Evolutionary conservation across 2,329 filamentous ascomycete species (phyloP).

Genomic region (Pseudogymnoascus sp.): DNA sequence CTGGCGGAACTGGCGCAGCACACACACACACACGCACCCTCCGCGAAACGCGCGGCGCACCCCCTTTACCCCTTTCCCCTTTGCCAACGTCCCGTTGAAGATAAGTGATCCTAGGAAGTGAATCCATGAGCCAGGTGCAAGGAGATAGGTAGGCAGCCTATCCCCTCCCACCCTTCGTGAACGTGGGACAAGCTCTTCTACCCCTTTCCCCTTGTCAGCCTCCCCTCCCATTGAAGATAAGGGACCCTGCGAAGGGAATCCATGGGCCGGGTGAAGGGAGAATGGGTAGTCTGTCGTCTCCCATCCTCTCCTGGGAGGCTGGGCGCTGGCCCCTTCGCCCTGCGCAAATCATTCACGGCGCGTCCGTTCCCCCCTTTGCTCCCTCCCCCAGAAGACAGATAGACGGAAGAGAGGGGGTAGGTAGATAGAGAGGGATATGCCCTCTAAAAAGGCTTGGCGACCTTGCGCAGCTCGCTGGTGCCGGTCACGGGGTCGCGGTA

Average conservation of each 20-base stretch:
- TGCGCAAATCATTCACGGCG: not conserved
- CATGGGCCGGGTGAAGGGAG: not conserved
- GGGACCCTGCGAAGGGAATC: not conserved
- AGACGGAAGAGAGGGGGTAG: not conserved
- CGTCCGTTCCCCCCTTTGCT: not conserved
- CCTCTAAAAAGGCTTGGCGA: conserved; percentile 78
- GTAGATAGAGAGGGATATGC: not conserved
- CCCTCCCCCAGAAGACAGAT: not conserved
- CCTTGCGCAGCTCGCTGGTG: conserved; percentile 72
- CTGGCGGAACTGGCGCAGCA: not conserved
- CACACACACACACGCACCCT: not conserved
- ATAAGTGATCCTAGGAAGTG: not conserved
- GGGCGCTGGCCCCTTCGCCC: not conserved
- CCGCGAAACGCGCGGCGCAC: not conserved
- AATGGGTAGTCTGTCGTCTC: not conserved
- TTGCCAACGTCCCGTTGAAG: not conserved
- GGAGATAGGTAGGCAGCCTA: not conserved
- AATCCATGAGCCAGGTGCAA: not conserved
- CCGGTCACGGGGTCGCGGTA: conserved; percentile 79
- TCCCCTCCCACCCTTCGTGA: not conserved
- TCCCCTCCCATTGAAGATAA: not conserved
- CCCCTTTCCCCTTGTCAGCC: not conserved
- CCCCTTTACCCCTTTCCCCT: not conserved
- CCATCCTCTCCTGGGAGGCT: not conserved
- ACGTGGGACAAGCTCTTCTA: not conserved